Evolutionary conservation across 2,329 filamentous ascomycete genomes (phyloP).

Genomic region (Claviceps pusilla): DNA sequence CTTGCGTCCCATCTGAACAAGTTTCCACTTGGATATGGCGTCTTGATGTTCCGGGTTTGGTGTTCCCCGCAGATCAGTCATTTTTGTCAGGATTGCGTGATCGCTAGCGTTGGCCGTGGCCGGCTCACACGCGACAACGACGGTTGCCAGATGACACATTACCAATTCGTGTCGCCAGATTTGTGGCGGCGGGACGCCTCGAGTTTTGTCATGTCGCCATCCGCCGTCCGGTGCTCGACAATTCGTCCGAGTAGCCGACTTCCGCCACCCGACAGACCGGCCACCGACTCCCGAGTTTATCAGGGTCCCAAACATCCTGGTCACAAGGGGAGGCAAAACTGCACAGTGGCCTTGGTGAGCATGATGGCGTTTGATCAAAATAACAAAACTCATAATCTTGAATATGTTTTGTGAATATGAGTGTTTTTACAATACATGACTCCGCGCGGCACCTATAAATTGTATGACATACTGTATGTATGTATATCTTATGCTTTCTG

Average conservation of each 20-base stretch:
- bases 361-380: neutral
- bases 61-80: constrained; percentile 13
- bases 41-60: neutral
- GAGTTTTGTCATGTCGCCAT: constrained; percentile 5
- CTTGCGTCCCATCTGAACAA: neutral
- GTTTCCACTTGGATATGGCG: neutral
- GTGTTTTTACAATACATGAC: neutral
- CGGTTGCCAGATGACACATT: constrained; percentile 12
- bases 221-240: constrained; percentile 2
- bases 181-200: constrained; percentile 4
- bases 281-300: constrained; percentile 1
- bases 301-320: too few species aligned
- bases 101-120: constrained; percentile 14
- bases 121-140: constrained; percentile 1
- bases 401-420: neutral
- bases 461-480: too few species aligned
- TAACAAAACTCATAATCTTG: neutral
- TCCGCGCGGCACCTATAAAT: too few species aligned
- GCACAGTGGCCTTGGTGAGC: neutral
- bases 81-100: constrained; percentile 20
- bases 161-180: constrained; percentile 11
- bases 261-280: constrained; percentile 7
- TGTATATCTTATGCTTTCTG: neutral
- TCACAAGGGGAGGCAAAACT: neutral
- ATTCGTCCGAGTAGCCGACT: constrained; percentile 4